Conservation (phyloP, 306 rosid species). For the Lagenaria siceraria region DNA sequence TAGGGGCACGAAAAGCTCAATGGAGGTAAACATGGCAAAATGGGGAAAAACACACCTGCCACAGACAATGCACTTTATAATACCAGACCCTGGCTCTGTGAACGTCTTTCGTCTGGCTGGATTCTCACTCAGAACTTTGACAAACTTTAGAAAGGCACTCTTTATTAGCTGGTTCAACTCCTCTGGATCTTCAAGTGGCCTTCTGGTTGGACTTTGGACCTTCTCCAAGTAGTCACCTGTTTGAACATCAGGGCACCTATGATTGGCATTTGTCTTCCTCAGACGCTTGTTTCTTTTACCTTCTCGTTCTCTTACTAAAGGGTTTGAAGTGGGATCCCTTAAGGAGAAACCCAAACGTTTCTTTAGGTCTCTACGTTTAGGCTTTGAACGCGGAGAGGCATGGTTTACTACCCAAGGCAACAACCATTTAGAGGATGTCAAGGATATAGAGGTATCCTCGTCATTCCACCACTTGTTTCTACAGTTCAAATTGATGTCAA, state of each 20-base stretch:
- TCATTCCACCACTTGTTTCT: not conserved
- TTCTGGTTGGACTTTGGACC: slow-evolving; percentile 7
- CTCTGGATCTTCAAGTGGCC: slow-evolving; percentile 23
- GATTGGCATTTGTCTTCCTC: not conserved
- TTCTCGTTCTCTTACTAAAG: not conserved
- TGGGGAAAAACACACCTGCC: slow-evolving; percentile 28
- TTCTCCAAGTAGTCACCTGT: not conserved
- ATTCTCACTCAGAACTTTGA: slow-evolving; percentile 21
- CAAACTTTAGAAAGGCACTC: slow-evolving; percentile 22
- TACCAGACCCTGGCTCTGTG: slow-evolving; percentile 8
- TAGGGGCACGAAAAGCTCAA: not conserved
- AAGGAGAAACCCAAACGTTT: slow-evolving; percentile 10
- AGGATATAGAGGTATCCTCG: not conserved
- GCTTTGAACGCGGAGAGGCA: not conserved
- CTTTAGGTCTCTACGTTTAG: slow-evolving; percentile 8
- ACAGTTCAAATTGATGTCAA: not conserved
- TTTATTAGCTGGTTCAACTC: slow-evolving; percentile 21
- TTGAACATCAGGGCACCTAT: slow-evolving; percentile 3
- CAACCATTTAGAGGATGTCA: not conserved
- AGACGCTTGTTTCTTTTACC: not conserved
- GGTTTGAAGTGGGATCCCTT: not conserved
- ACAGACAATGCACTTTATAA: slow-evolving; percentile 24
- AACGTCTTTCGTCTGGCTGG: slow-evolving; percentile 12
- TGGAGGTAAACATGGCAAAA: not conserved
- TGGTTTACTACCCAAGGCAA: not conserved